Base-by-base conservation (phyloP, 129 eudicot species). In the Centaurea solstitialis region DNA sequence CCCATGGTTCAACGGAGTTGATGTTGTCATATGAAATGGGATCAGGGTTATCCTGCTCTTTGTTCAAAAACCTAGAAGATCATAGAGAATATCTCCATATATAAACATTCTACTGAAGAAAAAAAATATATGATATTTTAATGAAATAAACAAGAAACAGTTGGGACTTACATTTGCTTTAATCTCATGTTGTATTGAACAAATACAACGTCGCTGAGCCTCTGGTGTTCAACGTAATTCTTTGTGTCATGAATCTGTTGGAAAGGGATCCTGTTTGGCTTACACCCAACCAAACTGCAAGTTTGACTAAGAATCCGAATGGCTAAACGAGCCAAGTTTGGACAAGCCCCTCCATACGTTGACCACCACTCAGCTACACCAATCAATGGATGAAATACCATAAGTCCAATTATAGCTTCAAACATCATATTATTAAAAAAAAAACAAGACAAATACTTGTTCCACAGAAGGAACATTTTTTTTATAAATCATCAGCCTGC, bases 331-430 rank as follows among this genome's bases (percentile, higher is more conserved):
- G 97, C 88, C 90, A 96, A 83, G 81, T 90, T 90, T 37, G 98
- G 99, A 86, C 98, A 96, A 24, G 87, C 94, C 69, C 98, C 99
- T 81, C 99, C 99, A 61, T 93, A 91, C 66, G 95, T 89, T 65
- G 91, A 89, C 99, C 99, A 93, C 98, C 99, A 96, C 73, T 93
- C 99, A 82, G 92, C 99, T 96, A 77, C 23, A 67, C 40, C 70
- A 81, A 84, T 61, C 87, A 80, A 75, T 78, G 35, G 0, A 26
- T 10, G 4, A 68, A 39, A 45, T 13, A 66, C 6, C 69, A 68
- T 81, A 15, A 86, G 33, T 71, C 70, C 17, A 77, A 72, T 6
- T 13, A 73, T 17, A 77, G 59, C 43, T 70, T 41, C n/a, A 66
- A 39, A 50, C 61, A 23, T 7, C 73, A 26, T 20, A 66, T 43